Base-by-base conservation (phyloP, 768 basidiomycete species). In the Agaricus subrufescens region DNA sequence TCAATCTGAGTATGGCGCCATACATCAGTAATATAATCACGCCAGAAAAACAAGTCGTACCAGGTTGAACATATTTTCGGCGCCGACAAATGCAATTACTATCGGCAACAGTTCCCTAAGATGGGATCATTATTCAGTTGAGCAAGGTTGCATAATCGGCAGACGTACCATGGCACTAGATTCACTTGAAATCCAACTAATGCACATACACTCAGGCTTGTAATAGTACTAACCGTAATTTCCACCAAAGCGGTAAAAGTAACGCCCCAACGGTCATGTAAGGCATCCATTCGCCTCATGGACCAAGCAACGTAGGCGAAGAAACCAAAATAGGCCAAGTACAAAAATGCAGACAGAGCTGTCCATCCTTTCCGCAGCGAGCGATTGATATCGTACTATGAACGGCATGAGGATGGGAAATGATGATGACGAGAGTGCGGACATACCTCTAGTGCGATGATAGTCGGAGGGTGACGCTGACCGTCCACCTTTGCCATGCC, bases 61-160 rank as follows among this genome's bases (percentile, higher is more conserved):
- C 67, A 99, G 75, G 63, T 87, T 89, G 67, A 94, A 91, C 95
- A 98, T 98, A 64, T 98, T 98, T 73, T 98, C 96, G 2, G 93
- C 90, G 2, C 96, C 96, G 12, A 96, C 89, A 61, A 98, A 95
- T 6, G 94, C 83, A 50, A 99, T 94, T 38, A 97, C 89, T 56
- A 98, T 89, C 1, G 95, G 95, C 50, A 99, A 76, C 42, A 96
- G 72, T 66, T 90, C 87, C 91, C 91, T 92, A 27, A 29, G 31
- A 50, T 39, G n/a, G 27, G 34, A 44, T 52, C 52, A 49, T 57
- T 50, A 48, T 60, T 47, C 26, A 57, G 45, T 26, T 29, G 50
- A 52, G 19, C 23, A 46, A 46, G 42, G 14, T 12, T 7, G 19
- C 39, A 34, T 44, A 3, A 7, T 30, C 15, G 26, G 51, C 46